Evolutionary conservation across 495 filamentous ascomycete species (phyloP).

Genomic region (Neurospora discreta): DNA sequence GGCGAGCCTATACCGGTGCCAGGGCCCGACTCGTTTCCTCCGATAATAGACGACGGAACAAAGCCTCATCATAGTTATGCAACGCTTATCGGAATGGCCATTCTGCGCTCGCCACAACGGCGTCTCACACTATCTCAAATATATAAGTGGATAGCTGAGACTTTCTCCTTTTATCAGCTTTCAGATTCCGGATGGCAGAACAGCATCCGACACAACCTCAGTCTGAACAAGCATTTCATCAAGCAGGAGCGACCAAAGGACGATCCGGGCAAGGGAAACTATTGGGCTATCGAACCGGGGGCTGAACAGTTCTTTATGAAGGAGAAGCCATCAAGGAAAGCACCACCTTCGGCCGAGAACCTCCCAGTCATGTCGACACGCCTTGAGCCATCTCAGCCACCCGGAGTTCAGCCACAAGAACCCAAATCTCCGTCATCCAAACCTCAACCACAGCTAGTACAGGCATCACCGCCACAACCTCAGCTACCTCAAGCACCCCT

Average conservation of each 20-base stretch:
- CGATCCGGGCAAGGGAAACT: slow-evolving; percentile 97
- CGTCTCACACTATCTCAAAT: slow-evolving; percentile 90
- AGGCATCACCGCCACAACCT: background rate
- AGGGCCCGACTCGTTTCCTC: slow-evolving; percentile 64
- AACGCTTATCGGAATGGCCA: slow-evolving; percentile 93
- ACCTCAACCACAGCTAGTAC: slow-evolving; percentile 5
- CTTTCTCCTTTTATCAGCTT: slow-evolving; percentile 74
- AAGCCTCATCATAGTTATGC: slow-evolving; percentile 93
- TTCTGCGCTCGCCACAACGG: slow-evolving; percentile 73
- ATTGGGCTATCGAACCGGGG: slow-evolving; percentile 87
- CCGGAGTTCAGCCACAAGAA: background rate
- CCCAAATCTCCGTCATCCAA: background rate
- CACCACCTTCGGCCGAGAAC: slow-evolving; percentile 30
- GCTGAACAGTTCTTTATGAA: slow-evolving; percentile 81
- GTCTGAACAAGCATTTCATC: slow-evolving; percentile 91
- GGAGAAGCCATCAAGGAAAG: slow-evolving; percentile 56
- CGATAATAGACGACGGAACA: slow-evolving; percentile 71
- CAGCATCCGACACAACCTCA: slow-evolving; percentile 97
- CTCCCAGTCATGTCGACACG: slow-evolving; percentile 37
- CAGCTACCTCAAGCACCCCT: slow-evolving; percentile 1
- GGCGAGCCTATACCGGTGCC: slow-evolving; percentile 57
- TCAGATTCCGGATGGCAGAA: slow-evolving; percentile 93
- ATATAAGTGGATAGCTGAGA: slow-evolving; percentile 98
- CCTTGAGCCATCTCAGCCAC: slow-evolving; percentile 25
- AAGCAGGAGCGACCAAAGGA: slow-evolving; percentile 95